Evolutionary conservation across 148 eudicot genomes (phyloP).

Genomic region (Rhododendron molle): DNA sequence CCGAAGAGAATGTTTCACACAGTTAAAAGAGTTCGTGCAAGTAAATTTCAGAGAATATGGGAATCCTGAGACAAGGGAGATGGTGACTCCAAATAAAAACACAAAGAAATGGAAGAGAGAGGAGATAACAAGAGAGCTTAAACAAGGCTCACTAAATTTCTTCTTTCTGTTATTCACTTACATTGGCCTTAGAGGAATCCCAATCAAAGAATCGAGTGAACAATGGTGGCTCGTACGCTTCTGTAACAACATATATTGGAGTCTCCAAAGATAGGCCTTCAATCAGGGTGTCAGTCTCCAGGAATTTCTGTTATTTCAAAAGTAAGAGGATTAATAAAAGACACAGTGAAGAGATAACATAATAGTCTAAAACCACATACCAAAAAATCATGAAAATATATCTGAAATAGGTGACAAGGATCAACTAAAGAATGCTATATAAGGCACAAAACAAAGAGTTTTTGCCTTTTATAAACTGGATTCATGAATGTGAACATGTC

Average conservation of each 20-base stretch:
- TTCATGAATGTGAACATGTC: neutral
- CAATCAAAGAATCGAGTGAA: slow-evolving; percentile 67
- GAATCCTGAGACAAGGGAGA: neutral
- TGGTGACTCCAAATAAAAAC: neutral
- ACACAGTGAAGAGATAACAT: neutral
- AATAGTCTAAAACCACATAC: slow-evolving; percentile 1
- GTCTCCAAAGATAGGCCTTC: slow-evolving; percentile 40
- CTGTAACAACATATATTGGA: slow-evolving; percentile 52
- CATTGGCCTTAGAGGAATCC: slow-evolving; percentile 59
- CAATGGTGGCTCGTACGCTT: slow-evolving; percentile 60
- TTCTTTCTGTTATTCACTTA: slow-evolving; percentile 23
- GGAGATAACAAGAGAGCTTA: neutral
- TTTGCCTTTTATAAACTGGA: neutral
- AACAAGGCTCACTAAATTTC: neutral
- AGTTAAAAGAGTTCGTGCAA: neutral
- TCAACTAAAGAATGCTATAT: neutral
- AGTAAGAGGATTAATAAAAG: neutral
- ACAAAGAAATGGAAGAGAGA: neutral
- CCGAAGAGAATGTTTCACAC: neutral
- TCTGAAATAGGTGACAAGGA: neutral
- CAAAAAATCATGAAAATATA: neutral
- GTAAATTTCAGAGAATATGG: neutral
- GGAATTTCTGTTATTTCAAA: slow-evolving; percentile 43
- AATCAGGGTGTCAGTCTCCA: slow-evolving; percentile 47
- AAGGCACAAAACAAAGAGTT: neutral